Conservation (phyloP, 108 stramenopile genomes). For the Nannochloropsis salina region DNA sequence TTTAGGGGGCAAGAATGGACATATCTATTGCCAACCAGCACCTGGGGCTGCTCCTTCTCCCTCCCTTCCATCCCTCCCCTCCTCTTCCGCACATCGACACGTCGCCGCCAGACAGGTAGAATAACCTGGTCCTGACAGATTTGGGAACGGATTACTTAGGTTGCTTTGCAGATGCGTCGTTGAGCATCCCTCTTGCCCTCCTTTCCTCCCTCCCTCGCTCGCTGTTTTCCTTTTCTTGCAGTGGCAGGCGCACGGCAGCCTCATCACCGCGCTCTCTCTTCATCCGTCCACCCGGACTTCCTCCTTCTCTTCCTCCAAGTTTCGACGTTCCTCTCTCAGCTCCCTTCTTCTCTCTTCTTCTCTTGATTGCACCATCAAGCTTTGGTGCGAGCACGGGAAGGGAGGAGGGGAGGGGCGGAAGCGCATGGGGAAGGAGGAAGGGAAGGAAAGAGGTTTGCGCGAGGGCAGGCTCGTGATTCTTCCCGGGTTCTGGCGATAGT, state of each 20-base stretch:
- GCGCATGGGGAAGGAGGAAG: not conserved
- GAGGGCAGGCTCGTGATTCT: not conserved
- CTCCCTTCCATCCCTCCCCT: not conserved
- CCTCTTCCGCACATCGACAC: not conserved
- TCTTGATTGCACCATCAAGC: slow-evolving; percentile 48
- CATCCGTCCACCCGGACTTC: not conserved
- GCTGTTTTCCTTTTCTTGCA: not conserved
- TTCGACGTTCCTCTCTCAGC: not conserved
- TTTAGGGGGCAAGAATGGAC: slow-evolving; percentile 27
- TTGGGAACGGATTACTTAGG: not conserved
- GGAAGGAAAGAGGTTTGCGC: not conserved
- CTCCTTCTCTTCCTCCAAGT: slow-evolving; percentile 26
- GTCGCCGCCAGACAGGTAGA: not conserved
- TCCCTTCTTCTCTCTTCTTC: slow-evolving; percentile 34
- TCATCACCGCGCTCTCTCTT: slow-evolving; percentile 40
- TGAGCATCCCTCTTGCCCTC: not conserved
- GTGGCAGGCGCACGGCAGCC: slow-evolving; percentile 17
- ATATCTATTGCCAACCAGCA: slow-evolving; percentile 8
- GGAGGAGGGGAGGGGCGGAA: no score
- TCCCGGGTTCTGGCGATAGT: no score
- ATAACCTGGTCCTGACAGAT: not conserved
- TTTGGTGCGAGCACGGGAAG: slow-evolving; percentile 27
- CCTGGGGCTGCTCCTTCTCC: slow-evolving; percentile 4
- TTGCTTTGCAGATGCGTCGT: no score
- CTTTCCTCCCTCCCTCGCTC: not conserved